A percentile compares a stretch with the other conserved stretches of the same genome.
Conservation (phyloP, 1,139 yeast genomes). For the Magnusiomyces fungicola region DNA sequence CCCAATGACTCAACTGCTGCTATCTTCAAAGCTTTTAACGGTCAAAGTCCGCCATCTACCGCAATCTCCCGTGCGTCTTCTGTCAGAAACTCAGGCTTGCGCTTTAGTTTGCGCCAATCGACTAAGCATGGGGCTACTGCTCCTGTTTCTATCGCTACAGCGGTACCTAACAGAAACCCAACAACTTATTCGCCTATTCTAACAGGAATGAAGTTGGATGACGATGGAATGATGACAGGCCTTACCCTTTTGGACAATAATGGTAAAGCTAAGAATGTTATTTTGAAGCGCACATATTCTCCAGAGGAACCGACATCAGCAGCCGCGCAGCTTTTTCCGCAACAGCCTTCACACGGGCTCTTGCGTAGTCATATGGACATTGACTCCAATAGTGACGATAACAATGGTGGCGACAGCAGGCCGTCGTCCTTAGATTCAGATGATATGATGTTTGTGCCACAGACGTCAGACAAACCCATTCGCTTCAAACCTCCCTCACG, state of each 20-base stretch:
- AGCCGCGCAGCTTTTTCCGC: neutral
- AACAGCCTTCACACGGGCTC: neutral
- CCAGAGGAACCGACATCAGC: too few species aligned
- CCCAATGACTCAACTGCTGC: conserved; percentile 17
- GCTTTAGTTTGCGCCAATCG: conserved; percentile 1
- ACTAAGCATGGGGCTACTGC: neutral
- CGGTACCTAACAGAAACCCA: neutral
- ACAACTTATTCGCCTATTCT: neutral
- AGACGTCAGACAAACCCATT: too few species aligned
- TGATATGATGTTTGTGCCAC: too few species aligned
- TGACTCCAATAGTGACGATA: neutral
- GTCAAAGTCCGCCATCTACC: conserved; percentile 21
- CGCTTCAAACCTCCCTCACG: too few species aligned
- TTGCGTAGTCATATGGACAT: neutral
- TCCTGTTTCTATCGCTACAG: neutral
- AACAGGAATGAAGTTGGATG: neutral
- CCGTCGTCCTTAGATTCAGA: too few species aligned
- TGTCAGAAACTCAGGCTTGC: conserved; percentile 6
- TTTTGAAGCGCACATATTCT: too few species aligned
- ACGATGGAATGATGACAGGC: neutral
- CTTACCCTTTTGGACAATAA: neutral
- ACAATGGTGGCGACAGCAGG: too few species aligned
- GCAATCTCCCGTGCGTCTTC: conserved; percentile 23
- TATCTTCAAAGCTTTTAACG: conserved; percentile 22
- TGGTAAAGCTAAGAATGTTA: too few species aligned